phyloP scores from a whole-genome alignment of 371 early-diverging fungal genomes.

The Mortierella sp. region DNA sequence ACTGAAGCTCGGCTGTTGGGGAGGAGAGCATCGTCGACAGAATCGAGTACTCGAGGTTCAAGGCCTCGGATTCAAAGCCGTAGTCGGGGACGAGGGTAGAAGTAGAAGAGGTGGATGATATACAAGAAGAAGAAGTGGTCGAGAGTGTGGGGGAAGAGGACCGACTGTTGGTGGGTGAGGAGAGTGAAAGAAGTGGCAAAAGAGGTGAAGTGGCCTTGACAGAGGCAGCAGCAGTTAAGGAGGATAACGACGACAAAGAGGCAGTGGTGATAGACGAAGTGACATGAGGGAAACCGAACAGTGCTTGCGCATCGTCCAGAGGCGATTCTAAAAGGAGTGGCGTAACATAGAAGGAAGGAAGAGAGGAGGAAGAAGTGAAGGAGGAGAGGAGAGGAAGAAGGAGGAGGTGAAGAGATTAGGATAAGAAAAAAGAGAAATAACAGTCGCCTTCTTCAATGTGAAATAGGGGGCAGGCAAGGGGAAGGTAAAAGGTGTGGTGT shows the following conservation, averaged over 20 bases:
- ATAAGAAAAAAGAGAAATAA: slow-evolving; percentile 3
- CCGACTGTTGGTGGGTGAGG: slow-evolving; percentile 11
- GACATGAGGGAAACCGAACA: slow-evolving; percentile 44
- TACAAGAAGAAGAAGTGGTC: slow-evolving; percentile 16
- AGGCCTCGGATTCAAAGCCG: slow-evolving; percentile 87
- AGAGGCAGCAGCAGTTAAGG: slow-evolving; percentile 33
- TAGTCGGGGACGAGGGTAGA: slow-evolving; percentile 54
- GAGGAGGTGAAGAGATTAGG: background rate
- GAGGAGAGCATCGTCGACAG: slow-evolving; percentile 85
- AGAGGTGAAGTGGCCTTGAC: slow-evolving; percentile 25
- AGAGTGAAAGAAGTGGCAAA: slow-evolving; percentile 7
- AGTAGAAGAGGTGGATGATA: slow-evolving; percentile 21
- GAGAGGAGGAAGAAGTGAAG: background rate
- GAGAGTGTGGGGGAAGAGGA: slow-evolving; percentile 17
- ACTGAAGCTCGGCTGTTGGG: slow-evolving; percentile 46
- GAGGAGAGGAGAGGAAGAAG: background rate
- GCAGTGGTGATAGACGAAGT: slow-evolving; percentile 31
- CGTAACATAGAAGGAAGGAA: background rate
- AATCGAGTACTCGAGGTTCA: slow-evolving; percentile 90
- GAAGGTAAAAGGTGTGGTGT: background rate
- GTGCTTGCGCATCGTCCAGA: slow-evolving; percentile 48
- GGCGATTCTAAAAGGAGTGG: slow-evolving; percentile 25
- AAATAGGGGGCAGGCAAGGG: background rate
- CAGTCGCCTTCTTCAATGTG: background rate
- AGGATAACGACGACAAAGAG: slow-evolving; percentile 31